These are phyloP conservation scores for Dalbergia cultrata DNA, from an alignment of 306 rosid species.

Conservation along the genomic window DNA sequence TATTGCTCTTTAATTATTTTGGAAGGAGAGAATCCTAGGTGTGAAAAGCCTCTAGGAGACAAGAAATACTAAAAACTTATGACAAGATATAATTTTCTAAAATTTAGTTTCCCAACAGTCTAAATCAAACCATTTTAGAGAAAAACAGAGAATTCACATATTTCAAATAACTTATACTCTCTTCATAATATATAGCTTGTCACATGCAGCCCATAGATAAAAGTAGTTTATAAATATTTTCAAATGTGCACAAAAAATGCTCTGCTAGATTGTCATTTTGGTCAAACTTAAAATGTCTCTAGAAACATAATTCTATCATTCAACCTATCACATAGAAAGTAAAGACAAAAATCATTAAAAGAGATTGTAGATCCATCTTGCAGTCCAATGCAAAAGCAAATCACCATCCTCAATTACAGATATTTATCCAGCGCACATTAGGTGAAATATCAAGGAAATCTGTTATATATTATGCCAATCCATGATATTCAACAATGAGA, in stretches of 20 bases:
- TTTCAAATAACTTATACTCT: constrained; percentile 22
- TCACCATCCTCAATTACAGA: constrained; percentile 9
- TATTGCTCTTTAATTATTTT: neutral
- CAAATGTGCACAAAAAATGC: neutral
- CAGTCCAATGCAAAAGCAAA: constrained; percentile 16
- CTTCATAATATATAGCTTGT: too few species aligned
- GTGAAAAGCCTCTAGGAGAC: constrained; percentile 17
- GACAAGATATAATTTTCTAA: neutral
- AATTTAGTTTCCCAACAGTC: neutral
- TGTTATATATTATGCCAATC: constrained; percentile 12
- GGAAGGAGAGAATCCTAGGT: neutral
- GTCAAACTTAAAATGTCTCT: constrained; percentile 14
- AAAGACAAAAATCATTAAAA: neutral
- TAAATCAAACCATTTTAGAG: neutral
- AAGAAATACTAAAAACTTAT: neutral
- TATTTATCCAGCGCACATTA: constrained; percentile 8
- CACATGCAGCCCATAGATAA: neutral
- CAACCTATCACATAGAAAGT: neutral
- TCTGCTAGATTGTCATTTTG: constrained; percentile 4
- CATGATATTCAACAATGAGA: constrained; percentile 23
- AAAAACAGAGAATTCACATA: neutral
- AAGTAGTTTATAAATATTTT: constrained; percentile 4
- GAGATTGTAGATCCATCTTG: constrained; percentile 6
- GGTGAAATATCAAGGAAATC: constrained; percentile 10
- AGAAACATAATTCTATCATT: constrained; percentile 20